Evolutionary conservation across 75 land plant species (phyloP).

Genomic region (Larix kaempferi): DNA sequence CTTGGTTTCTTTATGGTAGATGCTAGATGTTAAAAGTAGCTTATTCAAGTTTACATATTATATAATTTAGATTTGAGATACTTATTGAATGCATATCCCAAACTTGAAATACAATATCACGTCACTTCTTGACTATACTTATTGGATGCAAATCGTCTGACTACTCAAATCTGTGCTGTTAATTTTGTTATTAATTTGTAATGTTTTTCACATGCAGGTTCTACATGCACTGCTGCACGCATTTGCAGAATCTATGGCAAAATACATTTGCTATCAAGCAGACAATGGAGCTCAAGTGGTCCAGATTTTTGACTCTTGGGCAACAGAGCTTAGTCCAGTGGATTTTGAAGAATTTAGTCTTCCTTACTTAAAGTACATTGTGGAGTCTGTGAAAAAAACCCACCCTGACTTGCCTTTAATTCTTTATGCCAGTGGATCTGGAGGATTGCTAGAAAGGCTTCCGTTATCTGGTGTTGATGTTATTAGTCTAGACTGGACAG

Average conservation of each 20-base stretch:
- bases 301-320: constrained; percentile 99
- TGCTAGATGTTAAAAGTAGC: too few species aligned
- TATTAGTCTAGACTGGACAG: constrained; percentile 96
- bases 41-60: too few species aligned
- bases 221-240: constrained; percentile 84
- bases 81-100: too few species aligned
- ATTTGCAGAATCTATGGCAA: constrained; percentile 78
- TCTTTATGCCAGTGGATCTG: constrained; percentile 96
- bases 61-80: too few species aligned
- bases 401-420: constrained; percentile 92
- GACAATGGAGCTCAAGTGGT: constrained; percentile 96
- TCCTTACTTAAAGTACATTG: constrained; percentile 93
- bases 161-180: too few species aligned
- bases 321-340: constrained; percentile 88
- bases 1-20: too few species aligned
- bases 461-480: constrained; percentile 91
- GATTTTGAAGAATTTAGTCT: constrained; percentile 96
- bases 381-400: constrained; percentile 72
- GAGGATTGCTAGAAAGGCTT: constrained; percentile 91
- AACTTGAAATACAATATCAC: too few species aligned
- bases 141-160: too few species aligned
- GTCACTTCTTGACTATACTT: too few species aligned
- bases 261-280: constrained; percentile 91
- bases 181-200: too few species aligned
- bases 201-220: constrained; percentile 39